These are phyloP conservation scores for Acanthamoeba lenticulata DNA, from an alignment of 208 protist species.

Conservation along the genomic window DNA sequence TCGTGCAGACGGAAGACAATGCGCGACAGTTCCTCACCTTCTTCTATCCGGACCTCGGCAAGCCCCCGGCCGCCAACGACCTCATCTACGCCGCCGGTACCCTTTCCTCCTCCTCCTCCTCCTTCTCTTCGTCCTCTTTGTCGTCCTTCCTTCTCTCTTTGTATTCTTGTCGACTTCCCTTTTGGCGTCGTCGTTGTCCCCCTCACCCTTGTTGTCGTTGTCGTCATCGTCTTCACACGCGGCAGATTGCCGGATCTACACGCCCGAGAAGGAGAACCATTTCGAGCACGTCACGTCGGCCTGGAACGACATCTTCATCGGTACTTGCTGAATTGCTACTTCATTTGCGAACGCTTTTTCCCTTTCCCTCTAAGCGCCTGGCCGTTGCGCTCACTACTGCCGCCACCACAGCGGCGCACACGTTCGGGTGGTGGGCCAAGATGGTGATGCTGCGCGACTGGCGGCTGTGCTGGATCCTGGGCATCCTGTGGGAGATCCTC, in stretches of 20 bases:
- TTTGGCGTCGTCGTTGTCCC: no score
- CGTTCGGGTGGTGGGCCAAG: conserved; percentile 94
- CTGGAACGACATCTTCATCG: conserved; percentile 44
- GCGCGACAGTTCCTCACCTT: conserved; percentile 77
- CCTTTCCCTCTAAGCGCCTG: neutral
- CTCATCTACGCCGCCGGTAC: conserved; percentile 94
- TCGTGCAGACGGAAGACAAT: conserved; percentile 90
- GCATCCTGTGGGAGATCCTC: conserved; percentile 95
- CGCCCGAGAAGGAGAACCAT: conserved; percentile 29
- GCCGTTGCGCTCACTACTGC: no score
- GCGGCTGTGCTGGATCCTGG: conserved; percentile 90
- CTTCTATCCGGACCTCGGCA: conserved; percentile 90
- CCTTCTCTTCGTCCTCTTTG: no score
- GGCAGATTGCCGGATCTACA: conserved; percentile 51
- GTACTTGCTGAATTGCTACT: neutral
- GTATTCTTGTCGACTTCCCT: neutral
- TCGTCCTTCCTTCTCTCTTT: neutral
- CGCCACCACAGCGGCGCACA: conserved; percentile 94
- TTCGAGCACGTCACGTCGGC: neutral
- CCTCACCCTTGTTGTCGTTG: neutral
- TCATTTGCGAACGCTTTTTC: no score
- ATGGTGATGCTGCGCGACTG: conserved; percentile 94
- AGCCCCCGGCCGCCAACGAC: conserved; percentile 87
- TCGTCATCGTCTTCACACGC: neutral
- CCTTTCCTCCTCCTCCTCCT: neutral